Evolutionary conservation across 345 rosid genomes (phyloP), one percentile per base, ranked within the genome.

Genomic region (Acer negundo): DNA sequence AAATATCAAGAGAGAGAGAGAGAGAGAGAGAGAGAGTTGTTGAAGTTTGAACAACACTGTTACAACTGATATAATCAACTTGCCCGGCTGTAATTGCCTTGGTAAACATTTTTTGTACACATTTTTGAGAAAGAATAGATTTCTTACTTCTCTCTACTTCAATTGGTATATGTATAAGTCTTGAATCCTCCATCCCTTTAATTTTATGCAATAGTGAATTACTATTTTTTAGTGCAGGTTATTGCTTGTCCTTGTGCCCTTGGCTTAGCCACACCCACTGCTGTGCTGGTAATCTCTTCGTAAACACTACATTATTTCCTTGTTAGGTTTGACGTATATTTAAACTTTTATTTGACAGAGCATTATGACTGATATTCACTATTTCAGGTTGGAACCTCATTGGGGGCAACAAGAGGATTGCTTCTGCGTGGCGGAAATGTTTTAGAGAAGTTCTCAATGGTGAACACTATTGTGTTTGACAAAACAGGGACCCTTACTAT

Each of bases 181-280:
- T 49, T 38, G 22, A 46, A 55, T 58, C 64, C 11, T 64, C 55
- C 11, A 10, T 31, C 31, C 56, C 56, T 56, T 67, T 17, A 23
- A 24, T 65, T 73, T 17, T 28, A 24, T 47, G 44, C 42, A 38
- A 10, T 65, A 28, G 15, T 76, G 70, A 87, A 80, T 70, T 72
- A 69, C 42, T 62, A 2, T 82, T 24, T 75, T 53, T 40, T 80
- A 78, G 70, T 77, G 53, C 88, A 95, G 99, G 99, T 95, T 84
- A 86, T 93, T 86, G 98, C 99, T 80, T 95, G 99, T 90, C 99
- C 99, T 64, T 92, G 99, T 83, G 99, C 99, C 75, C 97, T 95
- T 73, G 99, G 99, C 81, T 86, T 95, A 82, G 98, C 99, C 78
- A 93, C 99, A 51, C 99, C 99, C 69, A 95, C 99, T 51, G 99